Evolutionary conservation across 257 asterid species (phyloP).

Genomic region (Solanum pimpinellifolium): DNA sequence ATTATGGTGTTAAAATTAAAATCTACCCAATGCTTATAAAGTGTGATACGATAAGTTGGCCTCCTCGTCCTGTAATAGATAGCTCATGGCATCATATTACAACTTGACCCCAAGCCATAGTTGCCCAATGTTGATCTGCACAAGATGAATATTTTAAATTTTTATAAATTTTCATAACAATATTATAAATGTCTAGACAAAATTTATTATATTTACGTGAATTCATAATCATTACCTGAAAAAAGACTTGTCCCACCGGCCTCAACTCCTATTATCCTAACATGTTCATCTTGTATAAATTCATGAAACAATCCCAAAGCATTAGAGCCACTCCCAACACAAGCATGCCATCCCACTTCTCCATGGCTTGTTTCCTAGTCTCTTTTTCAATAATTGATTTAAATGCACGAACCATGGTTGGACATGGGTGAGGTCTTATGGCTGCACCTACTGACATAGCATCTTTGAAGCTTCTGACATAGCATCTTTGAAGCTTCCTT

Average conservation of each 20-base stretch:
- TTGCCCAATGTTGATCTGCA: conserved; percentile 37
- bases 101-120: conserved; percentile 40
- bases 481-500: conserved; percentile 63
- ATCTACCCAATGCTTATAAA: neutral
- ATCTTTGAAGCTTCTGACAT: conserved; percentile 59
- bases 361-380: conserved; percentile 46
- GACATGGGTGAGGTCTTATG: conserved; percentile 73
- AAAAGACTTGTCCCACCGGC: conserved; percentile 51
- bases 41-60: neutral
- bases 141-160: neutral
- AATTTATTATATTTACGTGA: neutral
- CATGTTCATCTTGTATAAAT: conserved; percentile 48
- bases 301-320: conserved; percentile 76
- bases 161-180: neutral
- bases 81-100: conserved; percentile 57
- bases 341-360: conserved; percentile 73
- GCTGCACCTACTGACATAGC: conserved; percentile 59
- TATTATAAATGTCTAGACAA: neutral
- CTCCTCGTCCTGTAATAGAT: conserved; percentile 56
- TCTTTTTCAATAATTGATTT: conserved; percentile 66
- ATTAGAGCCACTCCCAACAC: conserved; percentile 71
- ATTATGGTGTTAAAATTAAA: neutral
- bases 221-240: neutral
- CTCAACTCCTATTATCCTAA: conserved; percentile 63
- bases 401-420: conserved; percentile 55